Conservation (phyloP, 306 rosid species). For the Datisca glomerata region DNA sequence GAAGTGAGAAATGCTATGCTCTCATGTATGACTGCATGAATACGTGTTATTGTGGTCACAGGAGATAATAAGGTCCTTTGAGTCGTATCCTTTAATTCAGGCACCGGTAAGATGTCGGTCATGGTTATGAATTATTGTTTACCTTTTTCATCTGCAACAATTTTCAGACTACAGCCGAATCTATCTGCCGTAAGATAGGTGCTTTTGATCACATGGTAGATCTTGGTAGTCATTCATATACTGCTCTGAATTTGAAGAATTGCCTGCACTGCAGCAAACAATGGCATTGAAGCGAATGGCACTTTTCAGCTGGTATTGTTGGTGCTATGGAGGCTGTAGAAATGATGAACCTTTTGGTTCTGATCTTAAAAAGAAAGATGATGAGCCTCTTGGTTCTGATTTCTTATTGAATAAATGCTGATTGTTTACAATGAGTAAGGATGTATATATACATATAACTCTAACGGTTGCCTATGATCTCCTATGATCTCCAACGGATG, state of each 20-base stretch:
- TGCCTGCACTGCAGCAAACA: conserved; percentile 77
- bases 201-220: conserved; percentile 77
- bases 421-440: no score
- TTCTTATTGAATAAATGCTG: no score
- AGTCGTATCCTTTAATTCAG: no score
- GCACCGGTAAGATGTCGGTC: no score
- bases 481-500: no score
- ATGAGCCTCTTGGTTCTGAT: no score
- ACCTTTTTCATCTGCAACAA: conserved; percentile 17
- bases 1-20: conserved; percentile 95
- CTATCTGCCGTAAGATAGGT: conserved; percentile 92
- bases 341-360: no score
- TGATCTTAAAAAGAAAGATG: no score
- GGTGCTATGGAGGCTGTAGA: neutral
- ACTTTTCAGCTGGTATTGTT: conserved; percentile 66
- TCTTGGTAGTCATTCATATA: conserved; percentile 69
- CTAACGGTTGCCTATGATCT: no score
- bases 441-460: no score
- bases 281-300: conserved; percentile 89
- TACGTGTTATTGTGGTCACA: conserved; percentile 97
- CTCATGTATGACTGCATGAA: conserved; percentile 93
- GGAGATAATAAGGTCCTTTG: conserved; percentile 90
- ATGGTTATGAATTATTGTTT: neutral
- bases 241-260: conserved; percentile 96
- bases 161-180: conserved; percentile 92